phyloP scores from a whole-genome alignment of 306 rosid species.

The Cicer judaicum region DNA sequence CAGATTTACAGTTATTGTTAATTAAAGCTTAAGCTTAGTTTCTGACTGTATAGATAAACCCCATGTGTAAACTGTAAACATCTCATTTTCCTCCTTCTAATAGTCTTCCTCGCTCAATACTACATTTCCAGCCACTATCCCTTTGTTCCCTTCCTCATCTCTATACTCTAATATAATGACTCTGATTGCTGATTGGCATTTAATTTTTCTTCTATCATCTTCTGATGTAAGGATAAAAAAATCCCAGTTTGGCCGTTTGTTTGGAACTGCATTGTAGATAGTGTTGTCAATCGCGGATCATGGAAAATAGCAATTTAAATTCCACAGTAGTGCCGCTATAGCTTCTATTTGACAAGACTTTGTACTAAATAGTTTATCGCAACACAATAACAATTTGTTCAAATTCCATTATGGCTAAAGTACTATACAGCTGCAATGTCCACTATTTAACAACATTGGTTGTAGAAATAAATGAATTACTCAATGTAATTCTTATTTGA shows the following conservation, averaged over 20 bases:
- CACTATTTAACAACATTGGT: too few relatives aligned
- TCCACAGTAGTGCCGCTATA: too few relatives aligned
- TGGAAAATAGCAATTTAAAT: too few relatives aligned
- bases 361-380: too few relatives aligned
- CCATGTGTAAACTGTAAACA: not conserved
- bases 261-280: slow-evolving; percentile 4
- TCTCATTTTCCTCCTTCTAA: not conserved
- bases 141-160: too few relatives aligned
- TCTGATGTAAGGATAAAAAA: slow-evolving; percentile 26
- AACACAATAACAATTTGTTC: too few relatives aligned
- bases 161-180: not conserved
- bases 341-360: too few relatives aligned
- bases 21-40: not conserved
- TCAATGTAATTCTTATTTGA: not conserved
- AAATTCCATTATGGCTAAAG: too few relatives aligned
- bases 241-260: slow-evolving; percentile 9
- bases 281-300: too few relatives aligned
- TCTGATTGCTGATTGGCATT: not conserved
- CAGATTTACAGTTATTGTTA: not conserved
- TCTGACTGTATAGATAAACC: not conserved
- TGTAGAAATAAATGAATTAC: slow-evolving; percentile 12
- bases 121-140: too few relatives aligned
- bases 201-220: slow-evolving; percentile 7
- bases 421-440: too few relatives aligned
- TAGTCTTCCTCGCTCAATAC: too few relatives aligned